These are phyloP conservation scores for Sporothrix brunneoviolacea DNA, from an alignment of 2,329 filamentous ascomycete species.

Conservation along the genomic window DNA sequence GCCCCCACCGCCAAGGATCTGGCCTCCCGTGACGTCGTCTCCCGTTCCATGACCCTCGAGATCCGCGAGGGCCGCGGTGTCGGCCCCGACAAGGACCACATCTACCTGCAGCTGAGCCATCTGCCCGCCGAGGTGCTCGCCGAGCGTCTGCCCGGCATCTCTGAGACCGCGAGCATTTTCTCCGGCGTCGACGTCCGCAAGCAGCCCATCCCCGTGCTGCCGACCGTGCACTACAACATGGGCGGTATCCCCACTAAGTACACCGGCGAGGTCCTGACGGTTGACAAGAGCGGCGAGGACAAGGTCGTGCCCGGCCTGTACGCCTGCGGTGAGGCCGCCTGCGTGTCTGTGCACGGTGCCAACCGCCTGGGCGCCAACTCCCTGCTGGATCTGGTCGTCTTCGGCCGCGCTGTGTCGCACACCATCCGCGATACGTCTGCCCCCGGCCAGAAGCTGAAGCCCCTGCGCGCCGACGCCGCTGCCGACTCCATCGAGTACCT, in stretches of 20 bases:
- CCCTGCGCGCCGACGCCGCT: conserved; percentile 77
- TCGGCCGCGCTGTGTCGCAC: conserved; percentile 94
- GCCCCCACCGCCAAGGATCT: conserved; percentile 97
- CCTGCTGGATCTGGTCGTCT: conserved; percentile 93
- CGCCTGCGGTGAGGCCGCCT: conserved; percentile 94
- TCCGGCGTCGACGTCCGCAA: conserved; percentile 94
- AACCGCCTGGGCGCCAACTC: conserved; percentile 98
- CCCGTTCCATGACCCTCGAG: conserved; percentile 96
- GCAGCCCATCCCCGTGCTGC: conserved; percentile 92
- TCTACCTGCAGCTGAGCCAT: conserved; percentile 96
- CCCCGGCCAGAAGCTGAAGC: conserved; percentile 72
- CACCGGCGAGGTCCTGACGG: conserved; percentile 89
- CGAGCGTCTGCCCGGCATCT: conserved; percentile 96
- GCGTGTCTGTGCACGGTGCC: conserved; percentile 95
- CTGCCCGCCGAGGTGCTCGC: conserved; percentile 85
- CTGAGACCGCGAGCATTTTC: conserved; percentile 96
- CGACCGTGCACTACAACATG: conserved; percentile 99
- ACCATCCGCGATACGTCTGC: conserved; percentile 92
- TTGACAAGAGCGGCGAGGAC: conserved; percentile 81
- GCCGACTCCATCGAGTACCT: conserved; percentile 80
- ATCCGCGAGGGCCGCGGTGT: conserved; percentile 97
- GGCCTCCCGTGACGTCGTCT: conserved; percentile 91
- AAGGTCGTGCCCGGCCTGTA: conserved; percentile 91
- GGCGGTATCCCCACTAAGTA: conserved; percentile 97
- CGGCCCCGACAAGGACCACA: conserved; percentile 94